Evolutionary conservation across 257 asterid species (phyloP), one percentile per base, ranked within the genome.

Genomic region (Penstemon barbatus): DNA sequence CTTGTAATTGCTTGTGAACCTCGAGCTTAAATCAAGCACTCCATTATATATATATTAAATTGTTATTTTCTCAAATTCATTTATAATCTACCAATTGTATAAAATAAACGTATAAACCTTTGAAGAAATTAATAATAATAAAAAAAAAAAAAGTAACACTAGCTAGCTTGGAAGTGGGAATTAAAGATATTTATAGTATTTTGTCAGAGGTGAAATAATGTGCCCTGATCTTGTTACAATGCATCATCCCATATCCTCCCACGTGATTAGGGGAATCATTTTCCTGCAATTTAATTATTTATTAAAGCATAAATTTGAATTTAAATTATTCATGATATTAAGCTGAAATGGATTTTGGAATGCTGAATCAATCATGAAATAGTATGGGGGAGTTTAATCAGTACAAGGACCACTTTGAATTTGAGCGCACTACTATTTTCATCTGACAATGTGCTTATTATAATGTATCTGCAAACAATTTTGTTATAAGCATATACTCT

Each of bases 281-380:
- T 71, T 50, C 15, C 72, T 73, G 74, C 70, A 72, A 57, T 36
- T 19, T 19, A 8, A 19, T 36, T 4, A 11, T 10, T 2, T 4
- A 10, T 9, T 39, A 1, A 0, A 25, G 11, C 6, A 3, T 8
- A 37, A 12, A 4, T 8, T 40, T 25, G 11, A 25, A 43, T 45
- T 57, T 61, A 49, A 55, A 55, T 51, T 71, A 49, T 41, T 41
- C 33, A 45, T 45, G 6, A 68, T 72, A 66, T 54, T 15, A 4
- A 0, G 11, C 2, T 78, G 77, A 25, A 73, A 78, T 75, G 81
- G 81, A 65, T 69, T 75, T 75, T 37, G 82, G 82, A 75, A 82
- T 79, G 75, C 84, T 73, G 72, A 81, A 76, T 78, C 83, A 75
- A 81, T 78, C 77, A 75, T 79, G 62, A 75, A 72, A 49, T 19